phyloP scores from a whole-genome alignment of 441 rosid genomes.

The Capsella rubella region DNA sequence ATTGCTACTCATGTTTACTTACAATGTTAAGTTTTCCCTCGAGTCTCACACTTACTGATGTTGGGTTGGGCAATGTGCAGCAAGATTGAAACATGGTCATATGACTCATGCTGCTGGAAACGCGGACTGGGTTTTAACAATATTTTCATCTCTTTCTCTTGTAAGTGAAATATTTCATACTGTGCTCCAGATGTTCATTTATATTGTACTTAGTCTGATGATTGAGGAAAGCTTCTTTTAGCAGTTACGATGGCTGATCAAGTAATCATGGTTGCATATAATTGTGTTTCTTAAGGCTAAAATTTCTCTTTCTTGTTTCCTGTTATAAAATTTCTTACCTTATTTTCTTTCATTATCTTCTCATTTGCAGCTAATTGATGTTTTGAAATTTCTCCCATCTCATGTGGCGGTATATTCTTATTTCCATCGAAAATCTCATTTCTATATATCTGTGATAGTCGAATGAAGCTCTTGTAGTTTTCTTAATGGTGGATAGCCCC shows the following conservation, averaged over 20 bases:
- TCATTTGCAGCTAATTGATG: slow-evolving; percentile 87
- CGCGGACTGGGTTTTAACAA: slow-evolving; percentile 98
- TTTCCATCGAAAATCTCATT: slow-evolving; percentile 34
- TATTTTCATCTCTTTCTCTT: slow-evolving; percentile 85
- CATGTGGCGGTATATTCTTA: slow-evolving; percentile 82
- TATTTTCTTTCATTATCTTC: slow-evolving; percentile 17
- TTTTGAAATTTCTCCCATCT: slow-evolving; percentile 84
- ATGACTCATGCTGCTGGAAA: slow-evolving; percentile 95
- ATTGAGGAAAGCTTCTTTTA: slow-evolving; percentile 7
- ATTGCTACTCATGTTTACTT: slow-evolving; percentile 24
- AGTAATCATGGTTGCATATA: slow-evolving; percentile 8
- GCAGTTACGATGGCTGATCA: slow-evolving; percentile 22
- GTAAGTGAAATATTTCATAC: slow-evolving; percentile 57
- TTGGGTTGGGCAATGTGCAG: slow-evolving; percentile 50
- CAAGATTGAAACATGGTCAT: slow-evolving; percentile 93
- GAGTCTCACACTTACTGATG: slow-evolving; percentile 7
- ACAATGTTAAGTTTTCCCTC: neutral
- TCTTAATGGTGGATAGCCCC: slow-evolving; percentile 5
- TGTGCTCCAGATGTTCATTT: slow-evolving; percentile 7
- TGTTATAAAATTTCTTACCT: slow-evolving; percentile 17
- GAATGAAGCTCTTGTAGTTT: slow-evolving; percentile 12
- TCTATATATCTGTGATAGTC: slow-evolving; percentile 16
- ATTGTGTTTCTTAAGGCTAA: slow-evolving; percentile 18
- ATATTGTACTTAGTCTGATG: slow-evolving; percentile 1
- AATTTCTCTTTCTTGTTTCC: slow-evolving; percentile 8